Percentiles rank a stretch among this genome's conserved stretches.
Evolutionary conservation across 495 filamentous ascomycete genomes (phyloP).

Genomic region (Podospora comata): DNA sequence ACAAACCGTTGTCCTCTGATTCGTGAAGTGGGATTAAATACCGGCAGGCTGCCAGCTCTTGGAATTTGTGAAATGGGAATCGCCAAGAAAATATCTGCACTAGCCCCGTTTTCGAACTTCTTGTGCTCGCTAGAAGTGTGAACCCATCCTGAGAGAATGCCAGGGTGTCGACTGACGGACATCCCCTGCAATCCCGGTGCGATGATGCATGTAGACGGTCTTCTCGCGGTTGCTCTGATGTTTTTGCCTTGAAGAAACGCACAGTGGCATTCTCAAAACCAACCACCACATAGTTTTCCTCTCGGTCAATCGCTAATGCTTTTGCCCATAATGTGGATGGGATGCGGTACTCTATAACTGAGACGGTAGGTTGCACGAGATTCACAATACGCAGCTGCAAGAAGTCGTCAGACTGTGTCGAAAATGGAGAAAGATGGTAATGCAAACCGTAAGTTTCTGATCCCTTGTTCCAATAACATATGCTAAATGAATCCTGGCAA

Average conservation of each 20-base stretch:
- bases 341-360: slow-evolving; percentile 37
- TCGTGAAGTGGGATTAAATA: slow-evolving; percentile 38
- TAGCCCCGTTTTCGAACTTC: slow-evolving; percentile 30
- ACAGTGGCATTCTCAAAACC: slow-evolving; percentile 38
- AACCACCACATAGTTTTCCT: slow-evolving; percentile 36
- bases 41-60: slow-evolving; percentile 33
- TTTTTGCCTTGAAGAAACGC: slow-evolving; percentile 35
- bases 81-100: slow-evolving; percentile 35
- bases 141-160: slow-evolving; percentile 39
- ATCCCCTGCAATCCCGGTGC: slow-evolving; percentile 32
- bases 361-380: slow-evolving; percentile 24
- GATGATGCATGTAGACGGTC: slow-evolving; percentile 31
- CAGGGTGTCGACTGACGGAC: slow-evolving; percentile 35
- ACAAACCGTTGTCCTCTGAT: slow-evolving; percentile 38
- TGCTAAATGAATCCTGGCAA: slow-evolving; percentile 31
- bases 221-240: slow-evolving; percentile 33
- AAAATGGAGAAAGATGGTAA: not conserved
- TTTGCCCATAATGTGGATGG: slow-evolving; percentile 35
- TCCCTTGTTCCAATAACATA: slow-evolving; percentile 39
- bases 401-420: not conserved
- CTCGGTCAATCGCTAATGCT: slow-evolving; percentile 33
- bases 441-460: slow-evolving; percentile 37
- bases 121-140: slow-evolving; percentile 34
- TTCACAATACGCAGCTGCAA: slow-evolving; percentile 36
- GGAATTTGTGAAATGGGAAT: slow-evolving; percentile 34